A percentile compares a stretch with the other conserved stretches of the same genome.
Evolutionary conservation across 805 yeast genomes (phyloP).

Genomic region (Dipodascus geniculatus): DNA sequence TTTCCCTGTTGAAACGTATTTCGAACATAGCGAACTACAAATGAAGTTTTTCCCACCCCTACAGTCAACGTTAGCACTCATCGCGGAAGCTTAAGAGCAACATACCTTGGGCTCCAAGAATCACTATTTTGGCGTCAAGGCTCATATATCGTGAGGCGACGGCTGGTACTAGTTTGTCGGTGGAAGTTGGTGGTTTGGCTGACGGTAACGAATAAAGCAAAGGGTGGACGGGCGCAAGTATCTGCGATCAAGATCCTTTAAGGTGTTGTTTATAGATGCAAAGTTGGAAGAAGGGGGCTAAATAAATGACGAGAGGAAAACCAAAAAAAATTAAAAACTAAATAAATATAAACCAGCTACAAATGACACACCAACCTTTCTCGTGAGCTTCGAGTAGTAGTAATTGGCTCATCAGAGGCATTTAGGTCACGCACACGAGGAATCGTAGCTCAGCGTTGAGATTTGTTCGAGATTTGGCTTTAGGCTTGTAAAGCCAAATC

Average conservation of each 20-base stretch:
- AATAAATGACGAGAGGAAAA: not conserved
- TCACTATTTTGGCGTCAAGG: slow-evolving; percentile 26
- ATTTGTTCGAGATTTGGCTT: too few relatives aligned
- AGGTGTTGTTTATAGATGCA: not conserved
- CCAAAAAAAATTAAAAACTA: not conserved
- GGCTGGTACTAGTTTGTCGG: too few relatives aligned
- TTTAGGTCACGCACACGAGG: too few relatives aligned
- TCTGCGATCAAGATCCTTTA: not conserved
- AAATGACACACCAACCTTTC: too few relatives aligned
- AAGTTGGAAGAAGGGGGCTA: not conserved
- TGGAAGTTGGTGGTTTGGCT: too few relatives aligned
- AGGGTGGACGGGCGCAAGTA: too few relatives aligned
- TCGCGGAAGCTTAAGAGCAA: not conserved
- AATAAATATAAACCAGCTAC: not conserved
- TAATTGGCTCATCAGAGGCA: too few relatives aligned
- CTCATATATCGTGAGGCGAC: slow-evolving; percentile 15
- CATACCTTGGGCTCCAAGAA: slow-evolving; percentile 26
- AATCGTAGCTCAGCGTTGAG: too few relatives aligned
- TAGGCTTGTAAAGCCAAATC: too few relatives aligned
- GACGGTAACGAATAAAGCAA: too few relatives aligned
- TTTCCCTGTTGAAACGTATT: slow-evolving; percentile 25
- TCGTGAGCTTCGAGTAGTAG: too few relatives aligned
- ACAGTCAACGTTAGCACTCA: not conserved
- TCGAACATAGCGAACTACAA: slow-evolving; percentile 25
- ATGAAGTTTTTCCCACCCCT: slow-evolving; percentile 27